Evolutionary conservation across 495 filamentous ascomycete genomes (phyloP).

Genomic region (Aspergillus funiculosus): DNA sequence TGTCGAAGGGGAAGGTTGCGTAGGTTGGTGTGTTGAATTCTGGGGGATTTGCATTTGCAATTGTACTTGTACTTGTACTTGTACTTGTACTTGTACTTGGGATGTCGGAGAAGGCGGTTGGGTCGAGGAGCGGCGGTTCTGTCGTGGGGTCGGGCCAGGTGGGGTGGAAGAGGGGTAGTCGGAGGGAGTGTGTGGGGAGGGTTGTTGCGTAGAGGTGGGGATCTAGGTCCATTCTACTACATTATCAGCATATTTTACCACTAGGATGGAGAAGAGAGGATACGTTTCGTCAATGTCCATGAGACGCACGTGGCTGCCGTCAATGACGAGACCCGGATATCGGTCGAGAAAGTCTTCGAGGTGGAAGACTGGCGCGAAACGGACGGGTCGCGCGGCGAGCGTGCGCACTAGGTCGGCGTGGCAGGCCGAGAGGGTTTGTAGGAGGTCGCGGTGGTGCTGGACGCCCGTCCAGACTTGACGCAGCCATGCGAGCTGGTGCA

Average conservation of each 20-base stretch:
- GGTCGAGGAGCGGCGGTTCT: slow-evolving; percentile 13
- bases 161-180: slow-evolving; percentile 8
- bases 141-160: slow-evolving; percentile 14
- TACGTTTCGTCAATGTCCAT: slow-evolving; percentile 42
- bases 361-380: slow-evolving; percentile 73
- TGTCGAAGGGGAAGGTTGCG: slow-evolving; percentile 42
- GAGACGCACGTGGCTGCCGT: slow-evolving; percentile 52
- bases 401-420: slow-evolving; percentile 71
- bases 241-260: not conserved
- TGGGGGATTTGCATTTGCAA: slow-evolving; percentile 18
- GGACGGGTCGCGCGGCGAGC: slow-evolving; percentile 56
- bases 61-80: slow-evolving; percentile 14
- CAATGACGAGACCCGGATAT: slow-evolving; percentile 52
- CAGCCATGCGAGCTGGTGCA: slow-evolving; percentile 70
- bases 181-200: slow-evolving; percentile 26
- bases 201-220: slow-evolving; percentile 18
- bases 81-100: slow-evolving; percentile 14
- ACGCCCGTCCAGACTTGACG: slow-evolving; percentile 69
- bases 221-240: slow-evolving; percentile 5
- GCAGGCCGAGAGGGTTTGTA: slow-evolving; percentile 65
- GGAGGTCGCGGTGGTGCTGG: slow-evolving; percentile 69
- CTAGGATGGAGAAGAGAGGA: not conserved
- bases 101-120: slow-evolving; percentile 13
- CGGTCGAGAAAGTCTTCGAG: slow-evolving; percentile 83
- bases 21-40: slow-evolving; percentile 39